Conservation (phyloP, 805 yeast species). For the Starmerella bombicola region DNA sequence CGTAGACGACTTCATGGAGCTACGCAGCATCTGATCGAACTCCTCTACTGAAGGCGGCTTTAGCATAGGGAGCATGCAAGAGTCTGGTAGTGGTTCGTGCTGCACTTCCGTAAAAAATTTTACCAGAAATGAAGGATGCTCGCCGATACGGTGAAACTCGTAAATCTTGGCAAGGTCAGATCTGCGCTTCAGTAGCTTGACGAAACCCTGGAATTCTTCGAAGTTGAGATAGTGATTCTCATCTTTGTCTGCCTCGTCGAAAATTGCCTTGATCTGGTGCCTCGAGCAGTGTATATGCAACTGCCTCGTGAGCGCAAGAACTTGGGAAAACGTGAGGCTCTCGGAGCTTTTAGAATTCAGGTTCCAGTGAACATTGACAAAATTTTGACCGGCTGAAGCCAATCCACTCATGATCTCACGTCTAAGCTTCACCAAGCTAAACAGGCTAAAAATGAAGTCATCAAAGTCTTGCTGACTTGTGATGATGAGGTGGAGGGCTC, state of each 20-base stretch:
- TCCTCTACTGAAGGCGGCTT: constrained; percentile 23
- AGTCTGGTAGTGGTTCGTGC: constrained; percentile 10
- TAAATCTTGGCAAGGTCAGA: constrained; percentile 48
- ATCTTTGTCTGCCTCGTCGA: constrained; percentile 42
- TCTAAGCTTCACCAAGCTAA: constrained; percentile 44
- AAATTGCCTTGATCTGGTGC: constrained; percentile 38
- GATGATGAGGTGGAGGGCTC: constrained; percentile 71
- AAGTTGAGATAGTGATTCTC: constrained; percentile 46
- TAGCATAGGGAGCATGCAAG: constrained; percentile 9
- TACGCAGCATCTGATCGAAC: constrained; percentile 31
- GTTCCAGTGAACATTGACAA: constrained; percentile 54
- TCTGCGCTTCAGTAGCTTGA: constrained; percentile 51
- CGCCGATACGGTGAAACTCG: constrained; percentile 26
- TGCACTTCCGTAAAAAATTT: constrained; percentile 11
- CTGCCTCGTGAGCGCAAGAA: constrained; percentile 49
- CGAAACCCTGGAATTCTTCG: constrained; percentile 63
- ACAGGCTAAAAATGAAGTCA: constrained; percentile 42
- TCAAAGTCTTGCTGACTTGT: constrained; percentile 40
- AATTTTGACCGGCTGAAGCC: constrained; percentile 48
- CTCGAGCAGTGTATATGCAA: constrained; percentile 61
- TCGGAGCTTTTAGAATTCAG: constrained; percentile 3
- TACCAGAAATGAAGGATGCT: constrained; percentile 6
- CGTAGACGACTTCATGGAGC: background rate
- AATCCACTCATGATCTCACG: constrained; percentile 51
- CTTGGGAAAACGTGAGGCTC: constrained; percentile 47